Percentiles rank a stretch among this genome's conserved stretches.
Conservation (phyloP, 1,284 basidiomycete genomes). For the Marasmius oreades region DNA sequence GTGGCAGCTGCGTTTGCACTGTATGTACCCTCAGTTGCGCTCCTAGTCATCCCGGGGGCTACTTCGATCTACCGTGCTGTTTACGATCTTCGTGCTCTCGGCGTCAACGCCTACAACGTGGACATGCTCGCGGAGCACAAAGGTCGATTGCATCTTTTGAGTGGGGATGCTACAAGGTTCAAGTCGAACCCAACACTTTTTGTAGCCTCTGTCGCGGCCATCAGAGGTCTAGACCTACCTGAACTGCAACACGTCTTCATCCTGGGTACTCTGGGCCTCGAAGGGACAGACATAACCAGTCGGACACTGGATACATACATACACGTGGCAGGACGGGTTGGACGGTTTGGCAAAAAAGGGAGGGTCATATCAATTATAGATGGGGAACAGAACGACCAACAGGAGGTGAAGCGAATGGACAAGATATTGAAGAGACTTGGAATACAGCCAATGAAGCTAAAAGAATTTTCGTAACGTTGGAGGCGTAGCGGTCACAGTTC, state of each 20-base stretch:
- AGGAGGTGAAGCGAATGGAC: constrained; percentile 33
- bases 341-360: constrained; percentile 62
- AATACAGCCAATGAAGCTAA: constrained; percentile 6
- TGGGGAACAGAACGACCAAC: constrained; percentile 25
- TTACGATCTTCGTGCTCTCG: constrained; percentile 58
- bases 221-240: constrained; percentile 70
- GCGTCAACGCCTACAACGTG: constrained; percentile 62
- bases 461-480: constrained; percentile 4
- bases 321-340: constrained; percentile 73
- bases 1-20: constrained; percentile 67
- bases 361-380: constrained; percentile 61
- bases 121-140: constrained; percentile 44
- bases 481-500: too few relatives aligned
- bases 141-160: constrained; percentile 40
- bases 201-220: constrained; percentile 63
- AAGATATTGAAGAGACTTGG: constrained; percentile 39
- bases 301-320: constrained; percentile 56
- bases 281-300: constrained; percentile 42
- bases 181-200: constrained; percentile 58
- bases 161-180: constrained; percentile 26
- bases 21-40: constrained; percentile 63
- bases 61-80: constrained; percentile 58
- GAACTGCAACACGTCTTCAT: constrained; percentile 72
- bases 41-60: constrained; percentile 62
- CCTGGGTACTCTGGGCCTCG: constrained; percentile 34